Evolutionary conservation across 441 rosid species (phyloP).

Genomic region (Corymbia calophylla): DNA sequence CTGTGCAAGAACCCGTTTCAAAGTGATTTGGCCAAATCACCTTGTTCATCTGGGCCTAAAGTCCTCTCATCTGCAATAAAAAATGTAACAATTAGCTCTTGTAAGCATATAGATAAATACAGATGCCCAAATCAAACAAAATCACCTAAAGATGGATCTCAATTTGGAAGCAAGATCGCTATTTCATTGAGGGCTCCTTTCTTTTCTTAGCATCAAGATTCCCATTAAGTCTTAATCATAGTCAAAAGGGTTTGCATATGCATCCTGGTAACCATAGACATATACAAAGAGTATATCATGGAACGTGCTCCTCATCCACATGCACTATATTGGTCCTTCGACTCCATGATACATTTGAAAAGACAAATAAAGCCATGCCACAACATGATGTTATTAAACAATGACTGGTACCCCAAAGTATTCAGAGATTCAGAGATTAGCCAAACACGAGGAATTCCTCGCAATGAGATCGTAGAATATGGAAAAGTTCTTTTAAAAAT

Average conservation of each 20-base stretch:
- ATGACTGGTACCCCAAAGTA: background rate
- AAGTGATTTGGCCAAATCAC: conserved; percentile 1
- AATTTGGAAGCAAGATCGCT: background rate
- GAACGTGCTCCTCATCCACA: too few species aligned
- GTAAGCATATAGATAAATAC: background rate
- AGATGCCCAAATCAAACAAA: background rate
- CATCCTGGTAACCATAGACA: too few species aligned
- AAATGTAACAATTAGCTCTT: background rate
- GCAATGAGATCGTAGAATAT: background rate
- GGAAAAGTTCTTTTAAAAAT: too few species aligned
- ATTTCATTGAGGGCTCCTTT: background rate
- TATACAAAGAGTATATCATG: too few species aligned
- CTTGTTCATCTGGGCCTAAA: conserved; percentile 3
- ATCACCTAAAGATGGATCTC: background rate
- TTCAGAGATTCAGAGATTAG: background rate
- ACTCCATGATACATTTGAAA: too few species aligned
- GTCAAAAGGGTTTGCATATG: background rate
- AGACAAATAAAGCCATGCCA: too few species aligned
- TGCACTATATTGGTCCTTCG: too few species aligned
- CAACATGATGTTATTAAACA: too few species aligned
- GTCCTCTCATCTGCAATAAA: conserved; percentile 27
- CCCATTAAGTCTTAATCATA: background rate
- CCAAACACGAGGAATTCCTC: background rate
- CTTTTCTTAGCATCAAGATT: background rate
- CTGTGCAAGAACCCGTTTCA: background rate